These are phyloP conservation scores for Crithidia sp. DNA, from an alignment of 208 protist genomes.

Conservation along the genomic window DNA sequence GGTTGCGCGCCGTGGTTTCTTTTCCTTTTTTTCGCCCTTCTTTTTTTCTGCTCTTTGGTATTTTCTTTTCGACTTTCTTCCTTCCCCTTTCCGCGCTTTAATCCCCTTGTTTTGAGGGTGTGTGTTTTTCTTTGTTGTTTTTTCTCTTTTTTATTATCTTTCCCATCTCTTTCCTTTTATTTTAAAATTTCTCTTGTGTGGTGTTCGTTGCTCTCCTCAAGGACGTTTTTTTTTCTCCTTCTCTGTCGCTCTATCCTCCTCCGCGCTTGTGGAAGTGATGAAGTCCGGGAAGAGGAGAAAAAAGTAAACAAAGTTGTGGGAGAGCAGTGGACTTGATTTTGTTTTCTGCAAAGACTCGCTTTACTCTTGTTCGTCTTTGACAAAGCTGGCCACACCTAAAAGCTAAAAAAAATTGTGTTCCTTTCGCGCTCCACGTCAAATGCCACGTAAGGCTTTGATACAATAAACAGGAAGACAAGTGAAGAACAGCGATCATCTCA, in stretches of 20 bases:
- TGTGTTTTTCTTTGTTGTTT: slow-evolving; percentile 5
- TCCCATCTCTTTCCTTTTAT: background rate
- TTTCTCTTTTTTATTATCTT: background rate
- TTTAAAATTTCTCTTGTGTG: background rate
- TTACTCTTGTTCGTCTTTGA: slow-evolving; percentile 1
- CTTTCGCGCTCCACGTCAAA: slow-evolving; percentile 12
- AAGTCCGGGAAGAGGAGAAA: background rate
- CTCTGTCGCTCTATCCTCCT: background rate
- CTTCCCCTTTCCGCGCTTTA: too few species aligned
- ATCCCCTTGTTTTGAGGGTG: too few species aligned
- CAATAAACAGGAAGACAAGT: too few species aligned
- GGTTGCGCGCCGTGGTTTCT: background rate
- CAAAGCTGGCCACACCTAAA: background rate
- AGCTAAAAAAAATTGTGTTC: background rate
- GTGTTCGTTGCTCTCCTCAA: too few species aligned
- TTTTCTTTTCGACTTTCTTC: background rate
- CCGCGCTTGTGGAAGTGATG: background rate
- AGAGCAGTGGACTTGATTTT: background rate
- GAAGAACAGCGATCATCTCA: too few species aligned
- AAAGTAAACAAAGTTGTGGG: background rate
- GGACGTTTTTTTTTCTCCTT: background rate
- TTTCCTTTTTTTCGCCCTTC: slow-evolving; percentile 17
- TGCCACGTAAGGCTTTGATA: background rate
- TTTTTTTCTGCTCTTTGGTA: slow-evolving; percentile 14
- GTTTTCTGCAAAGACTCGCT: background rate